Evolutionary conservation across 225 moss, liverwort and hornwort genomes (phyloP).

Genomic region (Takakia lepidozioides): DNA sequence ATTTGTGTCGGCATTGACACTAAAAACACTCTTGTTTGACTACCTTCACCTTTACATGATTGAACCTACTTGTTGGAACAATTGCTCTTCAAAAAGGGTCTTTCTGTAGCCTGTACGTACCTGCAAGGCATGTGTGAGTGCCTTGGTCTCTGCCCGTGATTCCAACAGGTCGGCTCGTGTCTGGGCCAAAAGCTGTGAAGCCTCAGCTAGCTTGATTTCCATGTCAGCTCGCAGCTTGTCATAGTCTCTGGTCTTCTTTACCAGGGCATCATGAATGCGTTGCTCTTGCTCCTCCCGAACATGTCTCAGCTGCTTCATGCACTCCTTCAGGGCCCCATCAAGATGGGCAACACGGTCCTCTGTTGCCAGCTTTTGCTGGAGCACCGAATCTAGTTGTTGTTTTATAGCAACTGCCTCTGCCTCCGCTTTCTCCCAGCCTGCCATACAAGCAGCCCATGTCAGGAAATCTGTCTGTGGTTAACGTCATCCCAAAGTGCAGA

Average conservation of each 20-base stretch:
- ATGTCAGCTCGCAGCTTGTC: slow-evolving; percentile 72
- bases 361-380: slow-evolving; percentile 48
- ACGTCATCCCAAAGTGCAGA: too few relatives aligned
- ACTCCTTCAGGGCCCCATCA: slow-evolving; percentile 78
- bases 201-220: slow-evolving; percentile 57
- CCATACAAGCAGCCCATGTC: neutral
- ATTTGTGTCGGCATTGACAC: too few relatives aligned
- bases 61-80: too few relatives aligned
- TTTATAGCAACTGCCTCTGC: slow-evolving; percentile 61
- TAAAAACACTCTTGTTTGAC: too few relatives aligned
- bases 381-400: slow-evolving; percentile 45
- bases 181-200: slow-evolving; percentile 28
- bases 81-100: too few relatives aligned
- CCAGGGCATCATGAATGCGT: slow-evolving; percentile 65
- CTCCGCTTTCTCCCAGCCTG: slow-evolving; percentile 98
- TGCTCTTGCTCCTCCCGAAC: slow-evolving; percentile 76
- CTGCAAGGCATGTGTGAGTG: slow-evolving; percentile 40
- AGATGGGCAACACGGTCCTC: slow-evolving; percentile 71
- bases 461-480: too few relatives aligned
- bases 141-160: slow-evolving; percentile 43
- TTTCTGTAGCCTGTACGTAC: too few relatives aligned
- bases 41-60: too few relatives aligned
- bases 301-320: slow-evolving; percentile 69
- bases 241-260: slow-evolving; percentile 72
- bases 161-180: slow-evolving; percentile 42